These are phyloP conservation scores for Clitocybe nebularis DNA, from an alignment of 1,284 basidiomycete genomes.

Conservation along the genomic window DNA sequence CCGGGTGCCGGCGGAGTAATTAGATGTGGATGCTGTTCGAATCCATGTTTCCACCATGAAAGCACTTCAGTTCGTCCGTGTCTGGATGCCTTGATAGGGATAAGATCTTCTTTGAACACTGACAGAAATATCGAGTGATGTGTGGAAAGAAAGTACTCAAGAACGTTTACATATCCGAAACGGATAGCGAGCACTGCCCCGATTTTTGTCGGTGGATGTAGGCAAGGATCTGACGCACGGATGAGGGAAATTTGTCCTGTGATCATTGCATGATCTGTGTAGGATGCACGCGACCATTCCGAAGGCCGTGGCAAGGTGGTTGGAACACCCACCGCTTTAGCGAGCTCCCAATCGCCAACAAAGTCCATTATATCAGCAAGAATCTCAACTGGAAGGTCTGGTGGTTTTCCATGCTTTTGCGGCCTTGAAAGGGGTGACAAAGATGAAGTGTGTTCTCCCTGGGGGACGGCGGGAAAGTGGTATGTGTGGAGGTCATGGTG, in stretches of 20 bases:
- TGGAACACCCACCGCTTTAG: slow-evolving; percentile 68
- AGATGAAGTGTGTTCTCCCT: slow-evolving; percentile 18
- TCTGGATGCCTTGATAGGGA: slow-evolving; percentile 70
- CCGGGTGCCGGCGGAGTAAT: slow-evolving; percentile 47
- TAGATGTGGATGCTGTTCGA: slow-evolving; percentile 53
- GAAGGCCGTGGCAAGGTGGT: slow-evolving; percentile 61
- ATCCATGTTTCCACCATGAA: slow-evolving; percentile 73
- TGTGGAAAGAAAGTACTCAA: slow-evolving; percentile 64
- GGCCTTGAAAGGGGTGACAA: slow-evolving; percentile 21
- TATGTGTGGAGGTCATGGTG: slow-evolving; percentile 71
- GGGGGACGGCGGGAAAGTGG: slow-evolving; percentile 43
- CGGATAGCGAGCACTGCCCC: slow-evolving; percentile 64
- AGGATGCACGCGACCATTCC: slow-evolving; percentile 67
- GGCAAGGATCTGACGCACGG: slow-evolving; percentile 49
- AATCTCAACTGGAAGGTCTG: slow-evolving; percentile 70
- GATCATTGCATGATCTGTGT: slow-evolving; percentile 66
- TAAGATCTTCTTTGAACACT: slow-evolving; percentile 59
- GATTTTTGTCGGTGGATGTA: slow-evolving; percentile 59
- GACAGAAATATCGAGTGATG: slow-evolving; percentile 60
- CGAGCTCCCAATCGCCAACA: slow-evolving; percentile 77
- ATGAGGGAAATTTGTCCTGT: slow-evolving; percentile 57
- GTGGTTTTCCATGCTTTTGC: slow-evolving; percentile 30
- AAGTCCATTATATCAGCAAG: slow-evolving; percentile 73
- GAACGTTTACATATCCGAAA: slow-evolving; percentile 70
- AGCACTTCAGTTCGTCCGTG: slow-evolving; percentile 71